A percentile compares a stretch with the other conserved stretches of the same genome.
phyloP scores from a whole-genome alignment of 2,329 filamentous ascomycete genomes.

The Dactylellina cionopaga region DNA sequence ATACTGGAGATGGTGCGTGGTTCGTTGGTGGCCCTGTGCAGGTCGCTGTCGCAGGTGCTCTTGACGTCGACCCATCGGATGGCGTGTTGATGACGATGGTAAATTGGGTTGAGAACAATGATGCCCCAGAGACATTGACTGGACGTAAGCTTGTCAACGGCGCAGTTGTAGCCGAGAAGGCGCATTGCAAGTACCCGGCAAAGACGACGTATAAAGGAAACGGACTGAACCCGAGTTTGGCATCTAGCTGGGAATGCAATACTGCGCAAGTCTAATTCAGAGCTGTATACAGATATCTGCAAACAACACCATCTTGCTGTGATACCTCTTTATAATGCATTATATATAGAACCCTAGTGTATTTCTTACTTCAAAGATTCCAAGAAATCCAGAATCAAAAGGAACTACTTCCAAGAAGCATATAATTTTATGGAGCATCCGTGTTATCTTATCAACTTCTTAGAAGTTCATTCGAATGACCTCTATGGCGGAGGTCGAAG shows the following conservation, averaged over 20 bases:
- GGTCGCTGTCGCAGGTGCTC: slow-evolving; percentile 8
- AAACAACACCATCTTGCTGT: too few species aligned
- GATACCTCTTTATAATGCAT: too few species aligned
- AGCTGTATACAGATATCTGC: too few species aligned
- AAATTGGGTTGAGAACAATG: slow-evolving; percentile 64
- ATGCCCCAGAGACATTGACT: slow-evolving; percentile 58
- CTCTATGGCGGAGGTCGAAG: too few species aligned
- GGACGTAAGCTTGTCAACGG: slow-evolving; percentile 24
- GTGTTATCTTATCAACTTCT: too few species aligned
- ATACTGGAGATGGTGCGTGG: slow-evolving; percentile 56
- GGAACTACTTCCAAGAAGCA: too few species aligned
- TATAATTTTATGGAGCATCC: too few species aligned
- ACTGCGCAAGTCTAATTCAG: not conserved
- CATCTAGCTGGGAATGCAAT: slow-evolving; percentile 41
- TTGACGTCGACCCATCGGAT: slow-evolving; percentile 19
- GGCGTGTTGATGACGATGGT: slow-evolving; percentile 63
- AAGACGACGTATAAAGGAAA: slow-evolving; percentile 37
- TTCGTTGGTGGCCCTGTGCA: slow-evolving; percentile 40
- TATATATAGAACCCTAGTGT: too few species aligned
- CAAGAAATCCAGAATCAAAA: too few species aligned
- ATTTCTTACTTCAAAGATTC: too few species aligned
- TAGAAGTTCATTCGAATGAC: too few species aligned
- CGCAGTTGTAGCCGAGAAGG: slow-evolving; percentile 3
- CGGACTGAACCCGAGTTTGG: slow-evolving; percentile 17
- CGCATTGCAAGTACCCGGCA: slow-evolving; percentile 38